These are phyloP conservation scores for Schizothecium vesticola DNA, from an alignment of 495 filamentous ascomycete genomes.

Conservation along the genomic window DNA sequence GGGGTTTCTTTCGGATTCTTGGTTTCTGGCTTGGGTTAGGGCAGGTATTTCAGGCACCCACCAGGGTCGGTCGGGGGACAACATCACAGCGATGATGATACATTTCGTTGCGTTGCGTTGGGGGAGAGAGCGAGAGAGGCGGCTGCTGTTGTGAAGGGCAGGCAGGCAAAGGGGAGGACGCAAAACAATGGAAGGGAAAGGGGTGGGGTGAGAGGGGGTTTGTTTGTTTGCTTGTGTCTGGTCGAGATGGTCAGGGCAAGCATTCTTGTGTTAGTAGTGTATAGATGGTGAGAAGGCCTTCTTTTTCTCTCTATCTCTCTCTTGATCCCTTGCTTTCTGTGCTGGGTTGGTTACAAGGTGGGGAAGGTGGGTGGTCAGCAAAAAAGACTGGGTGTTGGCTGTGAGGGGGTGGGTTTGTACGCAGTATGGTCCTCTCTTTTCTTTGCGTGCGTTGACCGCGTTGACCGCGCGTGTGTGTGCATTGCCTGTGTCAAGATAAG, in stretches of 20 bases:
- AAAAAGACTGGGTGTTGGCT: neutral
- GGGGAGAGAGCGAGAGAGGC: neutral
- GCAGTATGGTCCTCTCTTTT: neutral
- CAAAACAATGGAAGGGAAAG: neutral
- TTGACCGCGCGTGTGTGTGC: neutral
- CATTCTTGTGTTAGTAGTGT: neutral
- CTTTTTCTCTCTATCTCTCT: neutral
- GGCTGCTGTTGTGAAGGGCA: too few relatives aligned
- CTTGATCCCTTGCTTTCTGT: neutral
- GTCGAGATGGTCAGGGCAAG: neutral
- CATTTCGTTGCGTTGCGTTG: neutral
- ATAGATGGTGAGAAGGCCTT: neutral
- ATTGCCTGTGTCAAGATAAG: neutral
- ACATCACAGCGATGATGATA: neutral
- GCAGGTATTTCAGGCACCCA: neutral
- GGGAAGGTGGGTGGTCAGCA: neutral
- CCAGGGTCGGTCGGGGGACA: neutral
- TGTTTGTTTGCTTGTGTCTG: neutral
- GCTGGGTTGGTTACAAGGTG: neutral
- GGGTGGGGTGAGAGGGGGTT: neutral
- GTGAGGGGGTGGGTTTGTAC: neutral
- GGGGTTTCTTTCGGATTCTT: neutral
- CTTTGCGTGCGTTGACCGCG: neutral
- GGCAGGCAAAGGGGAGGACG: neutral
- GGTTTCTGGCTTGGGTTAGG: neutral